phyloP scores from a whole-genome alignment of 129 eudicot species.

The Helianthus annuus region DNA sequence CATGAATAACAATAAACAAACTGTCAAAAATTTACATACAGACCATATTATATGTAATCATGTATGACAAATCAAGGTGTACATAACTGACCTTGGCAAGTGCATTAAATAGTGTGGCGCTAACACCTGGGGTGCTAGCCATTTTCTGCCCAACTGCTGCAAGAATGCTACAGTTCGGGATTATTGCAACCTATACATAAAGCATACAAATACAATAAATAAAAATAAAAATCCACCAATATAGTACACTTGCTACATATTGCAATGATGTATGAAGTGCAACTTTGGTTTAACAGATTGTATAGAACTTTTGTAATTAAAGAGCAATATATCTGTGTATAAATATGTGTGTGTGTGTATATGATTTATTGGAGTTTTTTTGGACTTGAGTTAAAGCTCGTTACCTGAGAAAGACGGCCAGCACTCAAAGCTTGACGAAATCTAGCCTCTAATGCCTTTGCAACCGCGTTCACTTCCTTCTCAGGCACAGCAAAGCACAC shows the following conservation, averaged over 20 bases:
- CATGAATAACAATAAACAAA: not conserved
- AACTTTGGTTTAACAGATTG: slow-evolving; percentile 1
- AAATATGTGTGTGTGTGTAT: not conserved
- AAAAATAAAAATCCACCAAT: not conserved
- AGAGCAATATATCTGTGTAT: not conserved
- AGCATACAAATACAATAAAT: not conserved
- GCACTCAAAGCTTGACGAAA: slow-evolving; percentile 89
- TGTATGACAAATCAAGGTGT: slow-evolving; percentile 12
- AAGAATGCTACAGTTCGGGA: slow-evolving; percentile 94
- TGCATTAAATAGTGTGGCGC: slow-evolving; percentile 94
- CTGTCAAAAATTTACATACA: not conserved
- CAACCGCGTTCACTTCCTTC: slow-evolving; percentile 88
- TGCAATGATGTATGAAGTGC: not conserved
- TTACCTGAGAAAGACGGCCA: slow-evolving; percentile 98
- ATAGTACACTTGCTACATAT: not conserved
- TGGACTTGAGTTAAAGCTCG: slow-evolving; percentile 17
- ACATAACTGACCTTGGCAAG: slow-evolving; percentile 74
- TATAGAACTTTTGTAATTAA: slow-evolving; percentile 22
- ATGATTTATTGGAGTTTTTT: not conserved
- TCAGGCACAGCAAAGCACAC: slow-evolving; percentile 99
- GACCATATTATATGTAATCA: slow-evolving; percentile 3
- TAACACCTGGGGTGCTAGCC: slow-evolving; percentile 99
- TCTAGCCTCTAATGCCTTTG: slow-evolving; percentile 81
- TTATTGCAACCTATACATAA: slow-evolving; percentile 66
- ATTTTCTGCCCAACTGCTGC: slow-evolving; percentile 98